Evolutionary conservation across 768 basidiomycete genomes (phyloP), one percentile per base, ranked within the genome.

Genomic region (Tricholoma hemisulphureum): DNA sequence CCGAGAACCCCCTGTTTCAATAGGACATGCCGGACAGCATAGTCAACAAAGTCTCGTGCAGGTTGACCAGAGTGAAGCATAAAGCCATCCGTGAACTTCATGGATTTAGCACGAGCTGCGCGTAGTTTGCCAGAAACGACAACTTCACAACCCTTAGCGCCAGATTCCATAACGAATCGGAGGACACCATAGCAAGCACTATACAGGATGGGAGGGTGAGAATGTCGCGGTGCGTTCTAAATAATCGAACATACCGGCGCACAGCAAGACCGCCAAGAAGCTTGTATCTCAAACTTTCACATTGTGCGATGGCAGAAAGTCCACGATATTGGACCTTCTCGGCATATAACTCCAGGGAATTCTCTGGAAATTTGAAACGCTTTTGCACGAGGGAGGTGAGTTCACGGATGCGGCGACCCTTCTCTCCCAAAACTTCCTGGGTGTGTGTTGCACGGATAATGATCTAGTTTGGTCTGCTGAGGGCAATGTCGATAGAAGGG

Each of bases 51-150:
- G 73, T 99, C 97, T 55, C 87, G 82, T 50, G 87, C 89, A 65
- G 97, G 97, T 80, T 99, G 97, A 86, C 95, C 95, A 62, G 96
- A 97, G 83, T 94, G 92, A 70, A 94, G 92, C 92, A 94, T 94
- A 89, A 98, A 98, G 55, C 97, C 97, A 70, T 99, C 97, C 71
- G 95, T 98, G 81, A 99, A 98, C 79, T 99, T 99, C 97, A 99
- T 99, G 18, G 94, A 92, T 80, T 99, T 99, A 70, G 97, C 97
- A 84, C 96, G 95, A 64, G 97, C 97, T 64, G 96, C 97, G 73
- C 97, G 94, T 71, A 99, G 93, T 78, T 99, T 99, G 73, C 97
- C 97, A 62, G 96, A 98, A 63, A 99, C 95, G 71, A 98, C 93
- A 62, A 99, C 97, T 77, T 99, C 97, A 72, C 95, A 98, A 75